Conservation (phyloP, 805 yeast genomes). For the Suhomyces kilbournensis region DNA sequence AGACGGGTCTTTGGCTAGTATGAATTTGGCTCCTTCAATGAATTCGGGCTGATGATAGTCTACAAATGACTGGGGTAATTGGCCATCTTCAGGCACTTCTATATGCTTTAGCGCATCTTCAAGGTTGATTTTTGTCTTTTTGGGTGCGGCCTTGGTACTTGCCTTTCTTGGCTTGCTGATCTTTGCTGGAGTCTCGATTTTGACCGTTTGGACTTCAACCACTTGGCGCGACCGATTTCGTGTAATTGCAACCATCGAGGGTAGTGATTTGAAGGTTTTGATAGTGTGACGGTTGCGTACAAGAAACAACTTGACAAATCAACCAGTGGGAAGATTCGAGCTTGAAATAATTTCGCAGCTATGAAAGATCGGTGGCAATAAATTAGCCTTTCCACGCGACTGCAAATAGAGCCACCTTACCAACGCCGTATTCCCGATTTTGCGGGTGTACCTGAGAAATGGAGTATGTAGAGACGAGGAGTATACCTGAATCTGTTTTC, state of each 20-base stretch:
- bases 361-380: neutral
- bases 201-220: neutral
- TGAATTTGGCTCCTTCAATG: constrained; percentile 28
- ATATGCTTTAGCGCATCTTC: constrained; percentile 11
- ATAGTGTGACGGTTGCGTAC: neutral
- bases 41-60: constrained; percentile 32
- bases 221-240: neutral
- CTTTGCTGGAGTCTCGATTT: neutral
- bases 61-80: constrained; percentile 27
- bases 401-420: neutral
- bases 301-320: neutral
- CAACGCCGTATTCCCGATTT: neutral
- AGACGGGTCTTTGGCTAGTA: constrained; percentile 30
- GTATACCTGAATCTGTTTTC: neutral
- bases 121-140: constrained; percentile 3
- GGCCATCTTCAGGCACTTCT: constrained; percentile 4
- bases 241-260: constrained; percentile 1
- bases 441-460: neutral
- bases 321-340: neutral
- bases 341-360: neutral
- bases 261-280: neutral
- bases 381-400: neutral
- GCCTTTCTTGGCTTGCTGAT: neutral
- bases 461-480: neutral
- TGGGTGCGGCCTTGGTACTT: neutral